Percentiles rank a stretch among this genome's conserved stretches.
Conservation (phyloP, 2,329 filamentous ascomycete species). For the Neofusicoccum sp. region DNA sequence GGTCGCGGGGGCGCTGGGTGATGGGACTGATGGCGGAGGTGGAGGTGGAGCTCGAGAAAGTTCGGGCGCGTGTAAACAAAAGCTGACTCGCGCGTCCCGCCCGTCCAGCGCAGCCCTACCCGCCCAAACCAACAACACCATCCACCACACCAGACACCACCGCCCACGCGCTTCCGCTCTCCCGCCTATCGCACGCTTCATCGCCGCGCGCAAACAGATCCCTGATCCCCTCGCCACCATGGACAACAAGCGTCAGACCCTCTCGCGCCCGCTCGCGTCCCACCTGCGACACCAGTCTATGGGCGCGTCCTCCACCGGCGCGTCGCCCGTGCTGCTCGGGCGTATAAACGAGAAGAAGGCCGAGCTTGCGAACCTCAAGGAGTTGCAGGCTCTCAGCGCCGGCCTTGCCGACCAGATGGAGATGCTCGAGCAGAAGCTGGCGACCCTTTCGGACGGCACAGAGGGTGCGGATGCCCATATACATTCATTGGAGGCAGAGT, state of each 20-base stretch:
- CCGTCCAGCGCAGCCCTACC: no score
- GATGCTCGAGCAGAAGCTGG: constrained; percentile 74
- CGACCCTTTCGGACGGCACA: constrained; percentile 77
- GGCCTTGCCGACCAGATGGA: constrained; percentile 83
- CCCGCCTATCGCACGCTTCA: no score
- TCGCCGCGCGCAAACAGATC: not conserved
- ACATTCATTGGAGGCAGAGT: not conserved
- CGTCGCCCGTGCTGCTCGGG: constrained; percentile 70
- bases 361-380: constrained; percentile 76
- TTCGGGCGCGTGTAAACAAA: constrained; percentile 18
- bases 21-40: constrained; percentile 16
- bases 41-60: constrained; percentile 10
- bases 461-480: constrained; percentile 33
- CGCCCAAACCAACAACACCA: not conserved
- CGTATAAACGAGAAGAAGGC: constrained; percentile 85
- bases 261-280: constrained; percentile 55
- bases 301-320: constrained; percentile 45
- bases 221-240: not conserved
- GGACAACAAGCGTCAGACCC: constrained; percentile 42
- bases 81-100: not conserved
- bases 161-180: not conserved
- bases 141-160: constrained; percentile 1
- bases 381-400: constrained; percentile 77
- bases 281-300: constrained; percentile 64
- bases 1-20: constrained; percentile 8